Evolutionary conservation across 2,329 filamentous ascomycete genomes (phyloP).

Genomic region (Cladosporium sp.): DNA sequence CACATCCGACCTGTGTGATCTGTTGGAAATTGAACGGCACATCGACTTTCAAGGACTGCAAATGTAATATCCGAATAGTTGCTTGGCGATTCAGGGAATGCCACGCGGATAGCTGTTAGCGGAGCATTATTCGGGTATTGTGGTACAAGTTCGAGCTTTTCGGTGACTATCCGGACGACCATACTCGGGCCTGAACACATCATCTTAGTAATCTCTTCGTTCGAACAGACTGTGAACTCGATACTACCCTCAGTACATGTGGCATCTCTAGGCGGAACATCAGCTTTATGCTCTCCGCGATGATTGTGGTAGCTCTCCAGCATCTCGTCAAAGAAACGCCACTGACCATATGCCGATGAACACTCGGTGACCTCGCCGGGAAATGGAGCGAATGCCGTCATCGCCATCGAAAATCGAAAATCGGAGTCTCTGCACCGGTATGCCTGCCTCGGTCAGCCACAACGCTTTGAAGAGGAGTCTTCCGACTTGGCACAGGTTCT

Average conservation of each 20-base stretch:
- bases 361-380: neutral
- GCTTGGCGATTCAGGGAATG: neutral
- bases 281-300: neutral
- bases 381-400: neutral
- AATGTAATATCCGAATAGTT: neutral
- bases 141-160: neutral
- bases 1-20: neutral
- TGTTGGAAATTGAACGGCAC: neutral
- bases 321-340: neutral
- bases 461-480: neutral
- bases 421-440: neutral
- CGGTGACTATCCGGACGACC: neutral
- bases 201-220: neutral
- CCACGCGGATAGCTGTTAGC: neutral
- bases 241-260: neutral
- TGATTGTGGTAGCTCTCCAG: neutral
- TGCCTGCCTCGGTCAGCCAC: neutral
- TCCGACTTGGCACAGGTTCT: constrained; percentile 1
- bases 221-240: neutral
- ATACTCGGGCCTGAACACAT: neutral
- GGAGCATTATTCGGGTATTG: neutral
- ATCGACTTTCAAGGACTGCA: neutral
- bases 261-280: neutral
- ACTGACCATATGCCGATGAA: neutral
- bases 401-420: neutral